Evolutionary conservation across 2,329 filamentous ascomycete genomes (phyloP).

Genomic region (Xylariaceae sp.): DNA sequence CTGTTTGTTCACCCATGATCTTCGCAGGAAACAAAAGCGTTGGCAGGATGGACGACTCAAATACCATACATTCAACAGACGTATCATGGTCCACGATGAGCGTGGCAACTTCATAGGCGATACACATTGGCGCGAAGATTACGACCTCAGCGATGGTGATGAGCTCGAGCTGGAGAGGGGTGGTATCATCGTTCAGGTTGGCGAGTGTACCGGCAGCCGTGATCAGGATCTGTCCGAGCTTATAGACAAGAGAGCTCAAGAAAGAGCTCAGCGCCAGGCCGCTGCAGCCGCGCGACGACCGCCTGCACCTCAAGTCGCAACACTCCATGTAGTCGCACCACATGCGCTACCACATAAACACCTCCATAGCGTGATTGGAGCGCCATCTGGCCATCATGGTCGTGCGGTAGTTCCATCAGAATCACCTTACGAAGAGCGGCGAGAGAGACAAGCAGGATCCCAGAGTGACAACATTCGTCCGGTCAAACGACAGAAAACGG

Average conservation of each 20-base stretch:
- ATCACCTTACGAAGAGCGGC: slow-evolving; percentile 70
- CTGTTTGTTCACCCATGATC: slow-evolving; percentile 86
- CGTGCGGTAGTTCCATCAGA: slow-evolving; percentile 62
- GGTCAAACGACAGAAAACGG: slow-evolving; percentile 49
- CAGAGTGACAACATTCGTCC: slow-evolving; percentile 38
- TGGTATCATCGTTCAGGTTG: slow-evolving; percentile 78
- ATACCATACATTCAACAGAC: slow-evolving; percentile 89
- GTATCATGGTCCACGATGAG: slow-evolving; percentile 89
- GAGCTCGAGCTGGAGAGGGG: slow-evolving; percentile 80
- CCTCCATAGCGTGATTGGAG: slow-evolving; percentile 67
- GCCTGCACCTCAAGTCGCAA: slow-evolving; percentile 34
- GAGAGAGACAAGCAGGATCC: slow-evolving; percentile 43
- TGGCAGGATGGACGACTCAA: slow-evolving; percentile 93
- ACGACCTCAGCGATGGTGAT: slow-evolving; percentile 77
- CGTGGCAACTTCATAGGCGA: slow-evolving; percentile 82
- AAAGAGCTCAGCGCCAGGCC: slow-evolving; percentile 57
- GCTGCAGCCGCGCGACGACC: slow-evolving; percentile 49
- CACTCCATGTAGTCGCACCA: slow-evolving; percentile 33
- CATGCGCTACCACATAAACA: slow-evolving; percentile 51
- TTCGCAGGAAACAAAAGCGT: slow-evolving; percentile 84
- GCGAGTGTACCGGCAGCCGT: slow-evolving; percentile 72
- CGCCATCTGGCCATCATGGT: slow-evolving; percentile 66
- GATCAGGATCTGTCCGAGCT: slow-evolving; percentile 81
- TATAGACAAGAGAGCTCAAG: slow-evolving; percentile 70
- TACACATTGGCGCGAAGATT: slow-evolving; percentile 75